Conservation (phyloP, 352 stramenopile species). For the Pythium oligandrum region DNA sequence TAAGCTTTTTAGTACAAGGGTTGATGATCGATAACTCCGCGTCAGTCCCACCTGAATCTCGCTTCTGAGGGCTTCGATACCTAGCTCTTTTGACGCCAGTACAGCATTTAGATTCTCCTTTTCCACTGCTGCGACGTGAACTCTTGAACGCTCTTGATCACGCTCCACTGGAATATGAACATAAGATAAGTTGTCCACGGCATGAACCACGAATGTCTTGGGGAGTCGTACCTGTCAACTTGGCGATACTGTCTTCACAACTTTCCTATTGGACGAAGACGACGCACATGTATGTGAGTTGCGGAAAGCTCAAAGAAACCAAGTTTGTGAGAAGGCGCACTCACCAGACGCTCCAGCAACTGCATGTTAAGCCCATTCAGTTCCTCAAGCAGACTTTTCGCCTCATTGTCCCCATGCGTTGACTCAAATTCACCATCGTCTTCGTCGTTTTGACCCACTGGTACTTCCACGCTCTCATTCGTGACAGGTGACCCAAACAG, state of each 20-base stretch:
- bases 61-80: constrained; percentile 36
- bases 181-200: no score
- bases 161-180: constrained; percentile 36
- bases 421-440: constrained; percentile 10
- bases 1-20: no score
- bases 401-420: constrained; percentile 31
- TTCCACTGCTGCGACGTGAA: constrained; percentile 53
- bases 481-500: constrained; percentile 48
- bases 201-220: no score
- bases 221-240: constrained; percentile 35
- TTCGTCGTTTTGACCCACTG: background rate
- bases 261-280: constrained; percentile 38
- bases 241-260: constrained; percentile 63
- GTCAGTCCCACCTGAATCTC: constrained; percentile 36
- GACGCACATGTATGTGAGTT: constrained; percentile 1
- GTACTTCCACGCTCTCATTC: background rate
- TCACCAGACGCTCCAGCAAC: constrained; percentile 71
- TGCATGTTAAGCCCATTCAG: constrained; percentile 84
- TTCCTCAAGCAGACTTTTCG: constrained; percentile 75
- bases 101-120: constrained; percentile 54
- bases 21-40: no score
- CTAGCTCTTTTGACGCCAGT: constrained; percentile 42
- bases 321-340: background rate
- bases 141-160: constrained; percentile 68
- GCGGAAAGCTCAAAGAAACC: background rate